Base-by-base conservation (phyloP, 139 green algal species). In the Closterium sp. region DNA sequence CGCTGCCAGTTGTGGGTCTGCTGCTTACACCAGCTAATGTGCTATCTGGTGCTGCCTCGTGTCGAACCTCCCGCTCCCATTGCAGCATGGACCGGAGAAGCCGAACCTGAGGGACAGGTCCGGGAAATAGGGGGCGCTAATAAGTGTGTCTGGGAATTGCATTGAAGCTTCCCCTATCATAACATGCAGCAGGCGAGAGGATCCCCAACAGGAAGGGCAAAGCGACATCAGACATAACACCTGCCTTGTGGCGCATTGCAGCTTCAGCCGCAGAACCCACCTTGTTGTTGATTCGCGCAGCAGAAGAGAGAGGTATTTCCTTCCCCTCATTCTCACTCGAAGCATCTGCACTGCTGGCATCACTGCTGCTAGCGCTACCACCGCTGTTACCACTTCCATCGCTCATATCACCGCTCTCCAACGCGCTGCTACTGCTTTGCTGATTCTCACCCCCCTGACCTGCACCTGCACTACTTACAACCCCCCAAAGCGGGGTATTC, bases 61-160 rank as follows among this genome's bases (percentile, higher is more conserved):
- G 88, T 25, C 88, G 83, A 21, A 94, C 19, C 55, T 94, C 91
- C 35, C 38, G 91, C 31, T 94, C 91, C 91, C 91, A 94, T 34
- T 94, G 91, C 33, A 94, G 91, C 91, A 94, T 94, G 12, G 88
- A 89, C 43, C 91, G 64, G 32, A 94, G 35, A 33, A 92, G 38
- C 32, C 91, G 91, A 25, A 94, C 91, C 91, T 94, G 91, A 28
- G 36, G 25, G 31, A 90, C 10, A 89, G 36, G n/a, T 89, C 7
- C n/a, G n/a, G 7, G 30, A 66, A 5, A 76, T 36, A 87, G 9
- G 31, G n/a, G n/a, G n/a, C n/a, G n/a, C n/a, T n/a, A n/a, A n/a
- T n/a, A n/a, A n/a, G n/a, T n/a, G n/a, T n/a, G n/a, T n/a, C n/a
- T n/a, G n/a, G n/a, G n/a, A n/a, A n/a, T n/a, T n/a, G n/a, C n/a